Base-by-base conservation (phyloP, 2,329 filamentous ascomycete genomes). In the Setomelanomma holmii region DNA sequence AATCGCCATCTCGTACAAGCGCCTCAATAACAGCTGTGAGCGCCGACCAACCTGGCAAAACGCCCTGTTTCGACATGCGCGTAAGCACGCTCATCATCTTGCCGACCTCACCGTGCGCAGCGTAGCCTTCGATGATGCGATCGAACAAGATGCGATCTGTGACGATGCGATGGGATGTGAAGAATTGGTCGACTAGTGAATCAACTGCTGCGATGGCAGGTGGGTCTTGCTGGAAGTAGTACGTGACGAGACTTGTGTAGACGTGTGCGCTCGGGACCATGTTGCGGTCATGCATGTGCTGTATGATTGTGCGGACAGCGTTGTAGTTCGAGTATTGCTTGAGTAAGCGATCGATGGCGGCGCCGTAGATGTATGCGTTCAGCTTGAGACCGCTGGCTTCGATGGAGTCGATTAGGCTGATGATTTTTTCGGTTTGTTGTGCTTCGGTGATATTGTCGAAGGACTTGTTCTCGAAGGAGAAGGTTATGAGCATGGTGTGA, bases 171-270 rank as follows among this genome's bases (percentile, higher is more conserved):
- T 63, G 53, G 1, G 56, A 63, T 2, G 69, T 56, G 21, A 73
- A 66, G 39, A 83, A 78, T 4, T 78, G 72, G 8, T 62, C 54
- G 60, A 91, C 84, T 3, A 93, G 76, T 0, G 72, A 69, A 33
- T 85, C 81, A n/a, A 90, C 81, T 12, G 84, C 82, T 1, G 75
- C 72, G 23, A 89, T 75, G 60, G 89, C 80, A 0, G 87, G 85
- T 2, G 85, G 84, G 1, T 75, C 55, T 44, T 79, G 80, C 7
- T 78, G 65, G 67, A 93, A 88, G 68, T 87, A 88, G 67, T 89
- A 80, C 40, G 87, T 83, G 40, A 89, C 78, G 17, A 95, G 82
- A 64, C 88, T 89, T 20, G 89, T 93, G 76, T 89, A 89, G 65
- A 91, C 89, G 61, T 91, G 83, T 1, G 84, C 74, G 4, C 83